Evolutionary conservation across 306 rosid species (phyloP).

Genomic region (Vicia sativa): DNA sequence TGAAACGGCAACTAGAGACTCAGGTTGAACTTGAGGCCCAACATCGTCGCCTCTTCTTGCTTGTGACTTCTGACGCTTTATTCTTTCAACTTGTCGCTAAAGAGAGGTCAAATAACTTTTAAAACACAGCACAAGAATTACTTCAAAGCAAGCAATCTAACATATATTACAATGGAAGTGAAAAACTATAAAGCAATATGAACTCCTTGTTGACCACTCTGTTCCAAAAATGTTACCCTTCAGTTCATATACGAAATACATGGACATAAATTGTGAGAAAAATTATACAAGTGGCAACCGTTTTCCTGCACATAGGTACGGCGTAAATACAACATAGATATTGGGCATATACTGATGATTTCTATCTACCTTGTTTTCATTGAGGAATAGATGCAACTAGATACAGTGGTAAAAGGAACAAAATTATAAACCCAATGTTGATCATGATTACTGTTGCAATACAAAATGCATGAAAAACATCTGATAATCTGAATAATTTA

Average conservation of each 20-base stretch:
- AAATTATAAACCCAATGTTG: constrained; percentile 9
- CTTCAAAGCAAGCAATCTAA: constrained; percentile 15
- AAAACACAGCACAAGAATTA: constrained; percentile 17
- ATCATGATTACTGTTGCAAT: constrained; percentile 5
- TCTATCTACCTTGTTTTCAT: not conserved
- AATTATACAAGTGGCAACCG: not conserved
- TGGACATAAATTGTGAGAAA: constrained; percentile 7
- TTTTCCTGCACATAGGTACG: not conserved
- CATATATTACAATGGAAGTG: constrained; percentile 13
- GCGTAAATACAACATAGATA: not conserved
- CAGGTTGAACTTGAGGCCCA: constrained; percentile 72
- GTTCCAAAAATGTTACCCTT: constrained; percentile 14
- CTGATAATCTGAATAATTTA: constrained; percentile 22
- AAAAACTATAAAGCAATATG: constrained; percentile 5
- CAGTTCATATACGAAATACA: not conserved
- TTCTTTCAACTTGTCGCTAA: constrained; percentile 88
- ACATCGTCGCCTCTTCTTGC: constrained; percentile 84
- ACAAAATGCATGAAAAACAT: constrained; percentile 30
- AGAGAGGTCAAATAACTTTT: constrained; percentile 4
- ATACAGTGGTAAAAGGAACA: not conserved
- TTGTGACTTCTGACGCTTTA: constrained; percentile 82
- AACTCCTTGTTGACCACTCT: constrained; percentile 11
- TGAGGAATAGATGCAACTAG: constrained; percentile 9
- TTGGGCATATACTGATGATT: not conserved
- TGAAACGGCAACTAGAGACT: constrained; percentile 73